Conservation (phyloP, 176 grass and related monocot genomes). For the Aegilops longissima region DNA sequence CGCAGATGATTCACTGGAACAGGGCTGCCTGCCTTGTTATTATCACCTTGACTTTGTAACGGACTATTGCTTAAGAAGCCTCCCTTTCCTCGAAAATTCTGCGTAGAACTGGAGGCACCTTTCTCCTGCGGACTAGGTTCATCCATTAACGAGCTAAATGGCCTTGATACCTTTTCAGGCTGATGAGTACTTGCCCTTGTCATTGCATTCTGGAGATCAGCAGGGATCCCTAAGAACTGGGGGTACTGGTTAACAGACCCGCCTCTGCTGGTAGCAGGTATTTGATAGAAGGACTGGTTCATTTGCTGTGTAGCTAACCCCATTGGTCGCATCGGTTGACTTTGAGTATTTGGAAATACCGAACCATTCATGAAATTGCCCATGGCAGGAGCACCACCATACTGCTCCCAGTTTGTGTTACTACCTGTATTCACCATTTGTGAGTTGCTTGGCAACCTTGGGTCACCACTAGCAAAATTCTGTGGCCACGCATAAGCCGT, state of each 20-base stretch:
- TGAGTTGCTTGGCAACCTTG: slow-evolving; percentile 49
- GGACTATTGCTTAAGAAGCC: slow-evolving; percentile 52
- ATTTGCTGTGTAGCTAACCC: slow-evolving; percentile 64
- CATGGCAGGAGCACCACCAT: slow-evolving; percentile 43
- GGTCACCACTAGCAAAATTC: slow-evolving; percentile 48
- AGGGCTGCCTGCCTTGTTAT: slow-evolving; percentile 50
- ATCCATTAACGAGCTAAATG: slow-evolving; percentile 54
- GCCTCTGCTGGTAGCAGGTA: slow-evolving; percentile 53
- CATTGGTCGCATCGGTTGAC: slow-evolving; percentile 58
- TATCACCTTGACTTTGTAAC: slow-evolving; percentile 43
- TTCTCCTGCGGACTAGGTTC: slow-evolving; percentile 44
- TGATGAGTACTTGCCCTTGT: slow-evolving; percentile 50
- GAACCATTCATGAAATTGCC: slow-evolving; percentile 73
- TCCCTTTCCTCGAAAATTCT: slow-evolving; percentile 69
- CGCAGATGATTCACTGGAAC: slow-evolving; percentile 56
- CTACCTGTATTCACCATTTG: slow-evolving; percentile 58
- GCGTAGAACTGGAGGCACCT: slow-evolving; percentile 51
- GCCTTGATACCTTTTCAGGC: slow-evolving; percentile 54
- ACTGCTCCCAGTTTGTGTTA: slow-evolving; percentile 72
- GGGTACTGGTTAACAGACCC: slow-evolving; percentile 68
- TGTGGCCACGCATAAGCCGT: slow-evolving; percentile 62
- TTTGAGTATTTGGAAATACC: slow-evolving; percentile 56
- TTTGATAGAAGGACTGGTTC: slow-evolving; percentile 69
- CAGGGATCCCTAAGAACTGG: slow-evolving; percentile 69
- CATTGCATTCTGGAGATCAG: slow-evolving; percentile 56